Evolutionary conservation across 2,329 filamentous ascomycete species (phyloP).

Genomic region (Xylaria sp.): DNA sequence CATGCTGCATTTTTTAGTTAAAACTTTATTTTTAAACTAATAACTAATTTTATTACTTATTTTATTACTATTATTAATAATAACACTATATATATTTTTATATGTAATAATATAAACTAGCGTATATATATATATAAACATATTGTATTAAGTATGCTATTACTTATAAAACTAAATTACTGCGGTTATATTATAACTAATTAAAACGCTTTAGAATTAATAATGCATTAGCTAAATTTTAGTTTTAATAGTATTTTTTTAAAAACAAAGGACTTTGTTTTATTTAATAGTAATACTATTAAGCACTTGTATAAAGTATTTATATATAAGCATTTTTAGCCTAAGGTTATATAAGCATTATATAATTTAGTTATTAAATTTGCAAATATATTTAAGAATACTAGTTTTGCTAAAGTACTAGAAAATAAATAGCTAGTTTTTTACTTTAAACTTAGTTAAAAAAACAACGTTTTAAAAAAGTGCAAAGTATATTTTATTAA

Average conservation of each 20-base stretch:
- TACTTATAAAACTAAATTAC: not conserved
- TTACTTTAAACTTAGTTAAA: constrained; percentile 8
- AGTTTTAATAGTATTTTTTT: not conserved
- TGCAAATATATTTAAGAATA: constrained; percentile 21
- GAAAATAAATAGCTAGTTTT: constrained; percentile 9
- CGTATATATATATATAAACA: not conserved
- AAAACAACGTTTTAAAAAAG: constrained; percentile 11
- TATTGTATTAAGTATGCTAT: not conserved
- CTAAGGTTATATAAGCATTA: constrained; percentile 1
- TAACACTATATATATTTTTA: too few relatives aligned
- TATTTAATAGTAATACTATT: constrained; percentile 4
- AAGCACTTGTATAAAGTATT: constrained; percentile 1
- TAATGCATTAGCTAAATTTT: not conserved
- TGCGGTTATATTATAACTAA: not conserved
- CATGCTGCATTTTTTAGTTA: too few relatives aligned
- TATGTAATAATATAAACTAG: too few relatives aligned
- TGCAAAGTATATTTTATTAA: constrained; percentile 9
- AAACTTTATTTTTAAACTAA: too few relatives aligned
- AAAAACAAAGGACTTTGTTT: not conserved
- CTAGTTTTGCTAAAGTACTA: not conserved
- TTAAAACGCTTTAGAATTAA: not conserved
- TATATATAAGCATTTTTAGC: constrained; percentile 6
- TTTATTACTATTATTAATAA: too few relatives aligned
- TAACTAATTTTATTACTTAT: too few relatives aligned
- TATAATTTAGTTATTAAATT: constrained; percentile 12